A percentile compares a stretch with the other conserved stretches of the same genome.
These are phyloP conservation scores for Colletotrichum tropicicola DNA, from an alignment of 2,329 filamentous ascomycete species.

Conservation along the genomic window DNA sequence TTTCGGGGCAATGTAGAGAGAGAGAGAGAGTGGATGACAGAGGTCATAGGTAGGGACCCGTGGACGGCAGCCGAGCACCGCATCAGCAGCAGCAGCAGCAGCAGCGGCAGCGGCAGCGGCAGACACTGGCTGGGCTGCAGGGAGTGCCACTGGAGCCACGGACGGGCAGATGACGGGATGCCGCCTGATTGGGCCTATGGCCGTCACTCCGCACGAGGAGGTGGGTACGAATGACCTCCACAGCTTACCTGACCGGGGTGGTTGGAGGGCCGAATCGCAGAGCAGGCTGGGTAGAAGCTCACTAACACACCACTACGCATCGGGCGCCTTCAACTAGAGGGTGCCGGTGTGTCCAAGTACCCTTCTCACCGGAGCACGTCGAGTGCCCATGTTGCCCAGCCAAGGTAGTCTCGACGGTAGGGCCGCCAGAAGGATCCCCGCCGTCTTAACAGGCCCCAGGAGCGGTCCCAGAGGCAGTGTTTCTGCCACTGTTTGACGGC, in stretches of 20 bases:
- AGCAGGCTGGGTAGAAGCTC: constrained; percentile 2
- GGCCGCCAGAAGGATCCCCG: not conserved
- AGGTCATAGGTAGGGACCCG: constrained; percentile 21
- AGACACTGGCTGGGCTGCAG: constrained; percentile 15
- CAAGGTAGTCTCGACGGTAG: not conserved
- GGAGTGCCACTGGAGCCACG: constrained; percentile 7
- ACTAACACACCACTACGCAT: constrained; percentile 1
- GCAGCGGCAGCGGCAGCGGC: not conserved
- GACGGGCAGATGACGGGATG: constrained; percentile 20
- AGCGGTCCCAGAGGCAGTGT: not conserved
- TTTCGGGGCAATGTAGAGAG: constrained; percentile 9
- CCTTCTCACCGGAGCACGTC: not conserved
- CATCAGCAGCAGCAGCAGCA: not conserved
- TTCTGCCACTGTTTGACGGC: not conserved
- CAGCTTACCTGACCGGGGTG: constrained; percentile 5
- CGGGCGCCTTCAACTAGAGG: not conserved
- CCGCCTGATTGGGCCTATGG: constrained; percentile 14
- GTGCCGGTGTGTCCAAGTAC: too few species aligned
- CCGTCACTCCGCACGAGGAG: not conserved
- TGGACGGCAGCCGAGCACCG: constrained; percentile 13
- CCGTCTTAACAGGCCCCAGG: not conserved
- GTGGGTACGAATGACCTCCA: constrained; percentile 27
- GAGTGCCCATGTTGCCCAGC: too few species aligned
- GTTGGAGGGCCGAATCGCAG: constrained; percentile 8
- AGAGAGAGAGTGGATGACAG: not conserved